Evolutionary conservation across 2,329 filamentous ascomycete species (phyloP).

Genomic region (Trichoderma semiorbis): DNA sequence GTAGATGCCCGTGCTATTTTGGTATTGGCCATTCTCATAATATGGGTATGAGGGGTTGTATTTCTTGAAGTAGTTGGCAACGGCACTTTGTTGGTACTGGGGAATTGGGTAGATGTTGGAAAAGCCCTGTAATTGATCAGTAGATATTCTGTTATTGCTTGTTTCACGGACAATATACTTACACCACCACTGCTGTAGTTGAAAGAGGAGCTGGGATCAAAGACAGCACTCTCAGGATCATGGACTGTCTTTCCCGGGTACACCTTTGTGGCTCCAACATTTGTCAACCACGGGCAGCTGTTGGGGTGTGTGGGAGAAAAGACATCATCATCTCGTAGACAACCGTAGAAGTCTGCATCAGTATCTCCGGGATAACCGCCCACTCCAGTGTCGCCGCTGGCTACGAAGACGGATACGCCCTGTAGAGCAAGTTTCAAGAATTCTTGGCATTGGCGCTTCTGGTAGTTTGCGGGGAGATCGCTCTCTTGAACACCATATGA

Average conservation of each 20-base stretch:
- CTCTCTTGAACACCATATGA: conserved; percentile 49
- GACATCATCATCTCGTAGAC: conserved; percentile 16
- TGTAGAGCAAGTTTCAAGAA: conserved; percentile 46
- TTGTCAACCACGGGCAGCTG: conserved; percentile 44
- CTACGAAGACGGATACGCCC: conserved; percentile 39
- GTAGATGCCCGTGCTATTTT: conserved; percentile 32
- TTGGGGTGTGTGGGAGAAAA: conserved; percentile 37
- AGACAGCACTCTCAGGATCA: conserved; percentile 44
- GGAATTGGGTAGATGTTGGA: conserved; percentile 46
- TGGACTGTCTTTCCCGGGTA: conserved; percentile 39
- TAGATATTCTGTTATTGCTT: background rate
- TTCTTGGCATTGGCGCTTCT: conserved; percentile 40
- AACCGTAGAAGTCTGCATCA: conserved; percentile 22
- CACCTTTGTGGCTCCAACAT: conserved; percentile 49
- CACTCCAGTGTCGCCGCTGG: conserved; percentile 41
- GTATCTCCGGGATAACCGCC: background rate
- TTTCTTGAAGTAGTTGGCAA: conserved; percentile 36
- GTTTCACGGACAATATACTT: background rate
- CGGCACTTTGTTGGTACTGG: conserved; percentile 42
- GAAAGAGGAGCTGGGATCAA: conserved; percentile 20
- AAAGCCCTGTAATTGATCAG: conserved; percentile 33
- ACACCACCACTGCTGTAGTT: conserved; percentile 12
- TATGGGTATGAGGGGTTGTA: conserved; percentile 36
- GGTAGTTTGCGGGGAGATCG: conserved; percentile 45
- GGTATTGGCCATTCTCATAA: conserved; percentile 34